Base-by-base conservation (phyloP, 768 basidiomycete species). In the Serendipita sp. region DNA sequence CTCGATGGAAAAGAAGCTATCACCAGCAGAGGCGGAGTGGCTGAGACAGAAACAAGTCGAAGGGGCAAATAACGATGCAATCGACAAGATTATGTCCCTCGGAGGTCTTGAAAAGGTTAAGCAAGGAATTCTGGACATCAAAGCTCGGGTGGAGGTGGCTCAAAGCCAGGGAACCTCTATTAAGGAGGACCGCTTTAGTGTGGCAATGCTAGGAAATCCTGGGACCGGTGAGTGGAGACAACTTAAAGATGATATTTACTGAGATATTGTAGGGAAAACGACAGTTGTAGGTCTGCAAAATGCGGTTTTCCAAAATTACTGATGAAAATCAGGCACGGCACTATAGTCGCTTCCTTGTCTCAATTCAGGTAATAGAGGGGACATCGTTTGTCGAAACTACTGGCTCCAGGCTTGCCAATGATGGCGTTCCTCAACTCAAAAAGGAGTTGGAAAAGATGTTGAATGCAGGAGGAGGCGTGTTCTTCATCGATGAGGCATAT, bases 401-500 rank as follows among this genome's bases (percentile, higher is more conserved):
- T 0, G 86, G 86, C 0, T 77, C 86, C 0, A 74, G 78, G 0
- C 69, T 87, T 16, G 79, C 83, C 1, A 76, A 78, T 58, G 82
- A 84, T 24, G 85, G 84, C 0, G 79, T 86, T 0, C 66, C 70
- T 30, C 81, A 77, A 1, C 75, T 76, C 1, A 78, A 84, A 71
- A 81, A 80, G 64, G 70, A 77, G 13, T 68, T 87, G 11, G 76
- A 81, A 44, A 69, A 73, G 0, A 73, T 82, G 1, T 63, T 81
- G 34, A 75, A 72, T 1, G 78, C 74, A 2, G 86, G 85, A 0
- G 86, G 86, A 56, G 86, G 86, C 0, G 75, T 79, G 0, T 77
- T 88, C 44, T 87, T 88, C 70, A 75, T 87, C 34, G 86, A 88
- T 68, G 86, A 88, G 69, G 84, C 86, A 0, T 88, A 88, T 66